Evolutionary conservation across 768 basidiomycete genomes (phyloP), one percentile per base, ranked within the genome.

Genomic region (Kwoniella sp.): DNA sequence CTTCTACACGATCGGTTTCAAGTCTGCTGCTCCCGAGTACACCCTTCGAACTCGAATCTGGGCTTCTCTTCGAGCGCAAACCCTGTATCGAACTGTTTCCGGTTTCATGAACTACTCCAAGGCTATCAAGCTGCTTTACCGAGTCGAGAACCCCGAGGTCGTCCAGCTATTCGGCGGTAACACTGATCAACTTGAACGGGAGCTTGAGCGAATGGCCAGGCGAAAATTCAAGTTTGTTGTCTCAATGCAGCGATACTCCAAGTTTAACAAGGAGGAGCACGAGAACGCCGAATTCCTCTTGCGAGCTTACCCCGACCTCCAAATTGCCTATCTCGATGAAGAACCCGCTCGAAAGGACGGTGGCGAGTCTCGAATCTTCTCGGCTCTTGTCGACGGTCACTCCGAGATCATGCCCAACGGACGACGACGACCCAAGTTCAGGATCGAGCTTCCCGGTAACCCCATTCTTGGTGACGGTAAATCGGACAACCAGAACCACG

Each of bases 31-130:
- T 2, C 96, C 95, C 2, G 96, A 99, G 81, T 99, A 94, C 80
- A 99, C 96, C 1, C 86, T 99, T 15, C 93, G 96, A 65, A 99
- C 96, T 8, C 89, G 96, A 79, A 99, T 99, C 75, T 99, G 96
- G 96, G 94, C 96, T 9, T 97, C 95, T 4, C 87, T 99, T 9
- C 92, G 96, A 59, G 96, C 96, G 20, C 96, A 99, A 84, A 99
- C 96, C 1, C 87, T 99, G 22, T 98, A 99, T 80, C 88, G 96
- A 70, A 99, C 96, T 15, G 95, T 99, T 20, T 97, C 96, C 37
- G 96, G 96, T 57, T 97, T 99, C 92, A 98, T 98, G 96, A 99
- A 99, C 83, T 98, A 99, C 81, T 88, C 91, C 71, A 99, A 99
- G 84, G 96, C 96, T 13, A 98, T 99, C 87, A 99, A 99, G 81